Evolutionary conservation across 164 flowering plant species (phyloP), one percentile per base, ranked within the genome.

Genomic region (Echeveria elegans): DNA sequence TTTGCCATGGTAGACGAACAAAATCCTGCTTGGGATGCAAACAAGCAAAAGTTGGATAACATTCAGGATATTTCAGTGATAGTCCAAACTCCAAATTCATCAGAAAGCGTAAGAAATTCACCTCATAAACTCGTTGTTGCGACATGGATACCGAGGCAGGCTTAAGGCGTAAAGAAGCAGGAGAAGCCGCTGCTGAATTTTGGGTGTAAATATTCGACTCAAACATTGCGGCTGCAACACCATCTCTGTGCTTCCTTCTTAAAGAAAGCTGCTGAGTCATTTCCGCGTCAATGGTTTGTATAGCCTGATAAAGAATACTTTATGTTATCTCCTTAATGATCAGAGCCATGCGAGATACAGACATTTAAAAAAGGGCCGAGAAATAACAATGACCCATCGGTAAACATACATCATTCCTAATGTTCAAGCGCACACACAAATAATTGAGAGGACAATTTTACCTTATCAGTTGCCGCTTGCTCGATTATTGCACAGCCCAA

Each of bases 121-220:
- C 99, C 99, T 92, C 97, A 82, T 95, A 92, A 66, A 95, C 99
- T 52, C 95, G 83, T 75, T 95, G 97, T 70, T 92, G 99, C 21
- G 97, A 78, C 69, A 70, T 77, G 52, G 98, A 86, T 72, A 95
- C 72, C 60, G 86, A 88, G 38, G 96, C 96, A 70, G 98, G 93
- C 72, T 83, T 88, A 15, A 97, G 97, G 26, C 98, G 98, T 28
- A 95, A 90, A 29, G 96, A 84, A 73, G 92, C 98, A 21, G 97
- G 95, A 41, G 90, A 69, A 66, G 77, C 76, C 70, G 88, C 85
- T 79, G 88, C 74, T 43, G 92, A 78, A 69, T 89, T 82, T 79
- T 88, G 94, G 2, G 88, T 38, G 66, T 85, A 90, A 32, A 81
- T 74, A 73, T 74, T 85, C 38, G 94, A 76, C 69, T 95, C 98